Base-by-base conservation (phyloP, 2,329 filamentous ascomycete genomes). In the Grosmannia serpens region DNA sequence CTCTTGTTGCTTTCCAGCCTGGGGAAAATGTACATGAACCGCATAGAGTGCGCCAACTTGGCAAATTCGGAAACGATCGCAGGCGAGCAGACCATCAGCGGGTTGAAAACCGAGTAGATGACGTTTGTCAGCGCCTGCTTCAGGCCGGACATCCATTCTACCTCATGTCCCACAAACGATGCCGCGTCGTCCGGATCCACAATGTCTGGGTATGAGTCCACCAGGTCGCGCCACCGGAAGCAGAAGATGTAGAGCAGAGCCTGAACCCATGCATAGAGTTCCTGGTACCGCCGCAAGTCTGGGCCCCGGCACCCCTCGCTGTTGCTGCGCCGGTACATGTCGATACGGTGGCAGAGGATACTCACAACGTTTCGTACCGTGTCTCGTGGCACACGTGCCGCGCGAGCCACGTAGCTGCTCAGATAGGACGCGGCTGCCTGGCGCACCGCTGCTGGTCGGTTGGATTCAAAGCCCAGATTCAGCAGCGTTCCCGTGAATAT, bases 211-310 rank as follows among this genome's bases (percentile, higher is more conserved):
- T 80, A 81, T 1, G 81, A 79, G 24, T 82, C 76, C 58, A 89
- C 87, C 53, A 99, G 78, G 67, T 97, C 92, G 61, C 90, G 87
- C 94, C 94, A 99, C 58, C 94, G 86, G 77, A 99, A 99, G 76
- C 94, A 99, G 68, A 95, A 96, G 60, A 95, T 92, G 74, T 96
- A 96, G 27, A 96, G 81, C 3, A 95, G 77, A 1, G 91, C 91
- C 71, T 96, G 91, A n/a, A 88, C 84, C 53, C 91, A 84, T 22
- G 88, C 85, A 70, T 96, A 96, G 72, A 95, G 96, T 17, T 87
- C 83, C 53, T 85, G 84, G 68, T 92, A 96, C 53, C 87, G 85
- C 62, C 86, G 85, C 59, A 95, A 80, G 69, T 99, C 91, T 0
- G 94, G 94, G 3, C 90, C 91, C 20, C 84, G 85, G 69, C 91